Evolutionary conservation across 306 rosid species (phyloP), one percentile per base, ranked within the genome.

Genomic region (Trichosanthes cucumerina): DNA sequence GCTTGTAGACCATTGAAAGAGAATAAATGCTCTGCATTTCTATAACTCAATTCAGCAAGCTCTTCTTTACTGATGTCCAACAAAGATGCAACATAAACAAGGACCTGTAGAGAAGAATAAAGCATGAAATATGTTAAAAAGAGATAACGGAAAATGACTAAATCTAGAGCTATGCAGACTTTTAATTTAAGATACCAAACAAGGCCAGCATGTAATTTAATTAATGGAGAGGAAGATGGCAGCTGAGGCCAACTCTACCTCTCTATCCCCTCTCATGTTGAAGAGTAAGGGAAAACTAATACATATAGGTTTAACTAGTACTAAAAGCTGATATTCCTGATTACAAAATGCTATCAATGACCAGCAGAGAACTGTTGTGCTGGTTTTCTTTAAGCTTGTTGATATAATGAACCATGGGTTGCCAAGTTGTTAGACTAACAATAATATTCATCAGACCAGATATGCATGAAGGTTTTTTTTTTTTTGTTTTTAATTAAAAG

Each of bases 61-160:
- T 83, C 86, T 75, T 88, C 87, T 82, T 70, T 79, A 7, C 79
- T 74, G 82, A 86, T 82, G 76, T 83, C 92, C 6, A 88, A 54
- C 87, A 86, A 69, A 50, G 88, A 83, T 13, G 92, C 88, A 54
- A 86, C 88, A n/a, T 84, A 86, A 56, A n/a, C 10, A 26, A 85
- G 90, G 49, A 83, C 88, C 90, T 87, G 88, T 41, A 83, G 52
- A 59, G 44, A n/a, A 52, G 43, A 56, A 34, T 19, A 47, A 36
- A 78, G 34, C 36, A 12, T 54, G 46, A 64, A 79, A 79, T 52
- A 73, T 49, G 26, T 28, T 26, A 24, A 7, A 47, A 1, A 28
- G 44, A 33, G 41, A 47, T 46, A 5, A 56, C 28, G 3, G 24
- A 71, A 31, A 19, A 19, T 41, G 58, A 57, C 71, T 26, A n/a